A percentile compares a stretch with the other conserved stretches of the same genome.
phyloP scores from a whole-genome alignment of 768 basidiomycete species.

The Pleurotus salmoneostramineus region DNA sequence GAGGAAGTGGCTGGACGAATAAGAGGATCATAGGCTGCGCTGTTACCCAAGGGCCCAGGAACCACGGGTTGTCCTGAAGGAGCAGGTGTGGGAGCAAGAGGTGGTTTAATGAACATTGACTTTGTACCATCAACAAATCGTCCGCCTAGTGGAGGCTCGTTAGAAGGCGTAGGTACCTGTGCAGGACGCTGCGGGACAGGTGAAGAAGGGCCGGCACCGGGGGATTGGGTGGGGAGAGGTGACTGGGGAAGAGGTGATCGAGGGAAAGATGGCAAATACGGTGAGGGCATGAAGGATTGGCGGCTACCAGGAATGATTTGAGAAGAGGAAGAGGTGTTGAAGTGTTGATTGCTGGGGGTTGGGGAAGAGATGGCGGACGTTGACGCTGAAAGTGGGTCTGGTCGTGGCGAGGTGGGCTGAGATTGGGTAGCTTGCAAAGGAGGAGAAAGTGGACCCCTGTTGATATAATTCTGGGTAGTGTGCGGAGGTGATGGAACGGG shows the following conservation, averaged over 20 bases:
- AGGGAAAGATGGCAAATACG: constrained; percentile 13
- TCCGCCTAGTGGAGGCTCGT: constrained; percentile 56
- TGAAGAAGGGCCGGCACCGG: constrained; percentile 54
- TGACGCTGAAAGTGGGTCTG: constrained; percentile 9
- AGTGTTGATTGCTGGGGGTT: not conserved
- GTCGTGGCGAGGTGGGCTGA: constrained; percentile 1
- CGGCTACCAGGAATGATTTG: constrained; percentile 2
- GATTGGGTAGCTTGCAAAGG: not conserved
- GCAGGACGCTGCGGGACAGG: constrained; percentile 27
- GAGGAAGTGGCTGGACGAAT: constrained; percentile 11
- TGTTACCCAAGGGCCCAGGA: constrained; percentile 20
- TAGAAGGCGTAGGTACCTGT: constrained; percentile 22
- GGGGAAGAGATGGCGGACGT: constrained; percentile 8
- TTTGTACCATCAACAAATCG: constrained; percentile 71
- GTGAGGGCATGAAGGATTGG: constrained; percentile 5
- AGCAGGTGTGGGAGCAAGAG: constrained; percentile 17
- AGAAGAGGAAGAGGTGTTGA: constrained; percentile 1
- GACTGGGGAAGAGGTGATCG: constrained; percentile 22
- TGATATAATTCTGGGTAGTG: constrained; percentile 8
- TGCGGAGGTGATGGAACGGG: not conserved
- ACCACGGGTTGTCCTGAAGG: constrained; percentile 20
- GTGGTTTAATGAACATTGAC: constrained; percentile 72
- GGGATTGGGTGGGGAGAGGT: constrained; percentile 39
- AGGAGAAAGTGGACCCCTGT: not conserved
- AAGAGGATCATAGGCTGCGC: constrained; percentile 10